These are phyloP conservation scores for Eucalyptus camaldulensis DNA, from an alignment of 345 rosid species.

Conservation along the genomic window DNA sequence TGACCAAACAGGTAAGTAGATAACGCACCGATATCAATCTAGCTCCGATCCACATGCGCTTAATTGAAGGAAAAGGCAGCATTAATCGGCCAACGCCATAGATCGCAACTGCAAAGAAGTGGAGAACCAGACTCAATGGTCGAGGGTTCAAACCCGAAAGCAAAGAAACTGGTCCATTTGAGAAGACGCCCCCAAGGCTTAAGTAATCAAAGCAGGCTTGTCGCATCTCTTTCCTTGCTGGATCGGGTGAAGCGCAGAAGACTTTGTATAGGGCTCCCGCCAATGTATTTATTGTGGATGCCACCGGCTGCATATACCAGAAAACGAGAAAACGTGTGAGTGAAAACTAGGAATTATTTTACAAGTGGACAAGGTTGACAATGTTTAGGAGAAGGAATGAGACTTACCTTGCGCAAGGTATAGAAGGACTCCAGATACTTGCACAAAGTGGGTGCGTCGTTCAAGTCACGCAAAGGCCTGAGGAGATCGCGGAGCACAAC, in stretches of 20 bases:
- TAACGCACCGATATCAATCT: conserved; percentile 20
- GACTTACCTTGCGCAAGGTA: conserved; percentile 35
- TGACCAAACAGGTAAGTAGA: neutral
- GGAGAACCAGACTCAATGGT: conserved; percentile 24
- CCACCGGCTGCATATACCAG: conserved; percentile 21
- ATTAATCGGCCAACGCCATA: conserved; percentile 32
- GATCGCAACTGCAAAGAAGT: conserved; percentile 32
- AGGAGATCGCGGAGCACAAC: conserved; percentile 37
- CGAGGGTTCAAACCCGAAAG: conserved; percentile 35
- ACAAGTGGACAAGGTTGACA: neutral
- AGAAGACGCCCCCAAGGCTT: conserved; percentile 27
- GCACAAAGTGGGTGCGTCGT: conserved; percentile 26
- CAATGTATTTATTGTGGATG: conserved; percentile 31
- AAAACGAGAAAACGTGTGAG: neutral
- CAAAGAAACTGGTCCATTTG: conserved; percentile 27
- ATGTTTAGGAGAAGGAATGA: neutral
- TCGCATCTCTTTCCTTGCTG: conserved; percentile 33
- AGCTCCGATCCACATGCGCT: conserved; percentile 35
- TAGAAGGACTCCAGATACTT: conserved; percentile 42
- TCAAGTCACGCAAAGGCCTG: conserved; percentile 22
- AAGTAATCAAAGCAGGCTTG: conserved; percentile 39
- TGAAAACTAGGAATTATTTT: neutral
- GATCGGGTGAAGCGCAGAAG: conserved; percentile 31
- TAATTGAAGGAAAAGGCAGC: conserved; percentile 37
- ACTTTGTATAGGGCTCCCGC: conserved; percentile 37